Evolutionary conservation across 139 green algal genomes (phyloP).

Genomic region (Bryopsis sp.): DNA sequence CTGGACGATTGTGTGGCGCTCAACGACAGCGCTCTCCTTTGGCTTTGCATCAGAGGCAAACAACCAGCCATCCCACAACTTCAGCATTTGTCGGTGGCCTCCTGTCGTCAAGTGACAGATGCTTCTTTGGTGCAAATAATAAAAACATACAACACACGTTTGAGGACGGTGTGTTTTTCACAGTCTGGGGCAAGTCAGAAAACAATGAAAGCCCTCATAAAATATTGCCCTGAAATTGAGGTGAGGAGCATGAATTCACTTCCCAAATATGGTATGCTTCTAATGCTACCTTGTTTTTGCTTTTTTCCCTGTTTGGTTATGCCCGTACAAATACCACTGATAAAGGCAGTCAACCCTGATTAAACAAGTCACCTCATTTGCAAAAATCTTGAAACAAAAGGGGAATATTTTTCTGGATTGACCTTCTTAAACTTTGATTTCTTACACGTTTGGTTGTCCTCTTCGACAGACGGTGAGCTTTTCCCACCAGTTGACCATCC

Average conservation of each 20-base stretch:
- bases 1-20: background rate
- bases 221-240: background rate
- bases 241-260: background rate
- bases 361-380: background rate
- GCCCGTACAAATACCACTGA: background rate
- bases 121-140: background rate
- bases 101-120: background rate
- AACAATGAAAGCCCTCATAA: background rate
- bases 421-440: background rate
- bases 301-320: background rate
- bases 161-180: background rate
- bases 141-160: background rate
- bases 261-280: background rate
- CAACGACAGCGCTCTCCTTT: background rate
- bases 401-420: background rate
- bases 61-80: background rate
- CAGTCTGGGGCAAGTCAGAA: background rate
- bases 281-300: background rate
- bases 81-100: background rate
- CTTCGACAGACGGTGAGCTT: background rate
- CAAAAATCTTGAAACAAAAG: background rate
- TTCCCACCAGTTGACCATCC: background rate
- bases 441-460: background rate
- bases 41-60: background rate
- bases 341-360: background rate